phyloP scores from a whole-genome alignment of 441 rosid genomes.

The Geranium incanum region DNA sequence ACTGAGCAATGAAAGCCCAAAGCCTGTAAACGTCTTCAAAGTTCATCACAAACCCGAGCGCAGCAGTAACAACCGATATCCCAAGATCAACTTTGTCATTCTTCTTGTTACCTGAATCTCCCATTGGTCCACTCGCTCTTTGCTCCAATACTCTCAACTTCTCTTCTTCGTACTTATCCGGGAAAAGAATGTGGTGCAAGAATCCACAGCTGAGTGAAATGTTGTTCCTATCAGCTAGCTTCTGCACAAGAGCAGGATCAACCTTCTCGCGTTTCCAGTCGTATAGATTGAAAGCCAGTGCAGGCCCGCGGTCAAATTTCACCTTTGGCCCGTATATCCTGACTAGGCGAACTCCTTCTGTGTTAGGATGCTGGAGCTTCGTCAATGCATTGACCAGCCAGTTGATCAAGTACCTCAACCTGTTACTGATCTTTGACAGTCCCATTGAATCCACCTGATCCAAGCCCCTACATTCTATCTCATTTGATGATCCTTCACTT shows the following conservation, averaged over 20 bases:
- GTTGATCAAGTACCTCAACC: constrained; percentile 74
- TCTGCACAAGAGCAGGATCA: constrained; percentile 71
- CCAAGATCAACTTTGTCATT: constrained; percentile 37
- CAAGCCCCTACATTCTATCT: constrained; percentile 49
- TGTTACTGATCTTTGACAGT: constrained; percentile 45
- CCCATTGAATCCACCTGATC: constrained; percentile 75
- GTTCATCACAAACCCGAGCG: constrained; percentile 70
- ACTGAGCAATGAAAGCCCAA: constrained; percentile 74
- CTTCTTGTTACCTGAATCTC: constrained; percentile 22
- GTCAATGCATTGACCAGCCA: constrained; percentile 74
- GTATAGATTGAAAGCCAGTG: constrained; percentile 72
- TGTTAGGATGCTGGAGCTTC: constrained; percentile 72
- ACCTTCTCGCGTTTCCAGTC: constrained; percentile 78
- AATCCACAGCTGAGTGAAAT: constrained; percentile 64
- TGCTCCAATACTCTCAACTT: constrained; percentile 49
- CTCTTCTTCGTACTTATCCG: constrained; percentile 47
- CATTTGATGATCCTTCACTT: background rate
- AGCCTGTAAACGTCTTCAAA: constrained; percentile 73
- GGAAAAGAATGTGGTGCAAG: constrained; percentile 57
- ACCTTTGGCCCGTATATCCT: constrained; percentile 79
- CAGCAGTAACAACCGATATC: constrained; percentile 60
- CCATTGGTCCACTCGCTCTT: constrained; percentile 28
- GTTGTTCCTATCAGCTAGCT: constrained; percentile 71
- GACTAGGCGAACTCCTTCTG: constrained; percentile 35
- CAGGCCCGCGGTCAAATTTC: constrained; percentile 76